Base-by-base conservation (phyloP, 768 basidiomycete genomes). In the Lactarius pseudohatsudake region DNA sequence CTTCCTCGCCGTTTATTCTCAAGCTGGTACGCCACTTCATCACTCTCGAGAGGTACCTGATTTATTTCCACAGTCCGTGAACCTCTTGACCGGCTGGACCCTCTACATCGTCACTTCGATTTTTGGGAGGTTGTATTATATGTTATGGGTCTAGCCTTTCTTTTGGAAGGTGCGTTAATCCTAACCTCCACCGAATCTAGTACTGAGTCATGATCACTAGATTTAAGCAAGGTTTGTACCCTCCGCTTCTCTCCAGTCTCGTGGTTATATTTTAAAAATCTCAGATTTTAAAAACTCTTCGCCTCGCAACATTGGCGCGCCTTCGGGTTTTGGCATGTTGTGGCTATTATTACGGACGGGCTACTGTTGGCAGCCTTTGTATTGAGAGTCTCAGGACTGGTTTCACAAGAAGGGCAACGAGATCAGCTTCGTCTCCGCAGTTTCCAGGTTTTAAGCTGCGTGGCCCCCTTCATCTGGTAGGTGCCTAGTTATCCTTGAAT, bases 401-500 rank as follows among this genome's bases (percentile, higher is more conserved):
- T 58, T 6, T 73, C 75, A 4, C 68, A 75, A 3, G 78, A 72
- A 26, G 77, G 73, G 3, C 77, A 81, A 67, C 64, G 76, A 61
- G 76, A 78, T 22, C 72, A 74, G 30, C 71, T 85, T 66, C 81
- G 82, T 61, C 69, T 93, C 18, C 81, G 76, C 65, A 96, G 94
- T 75, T 98, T 97, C 78, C 94, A 96, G 73, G 83, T 93, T 34
- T 78, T 97, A 45, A 92, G 92, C 78, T 94, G 89, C 76, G 93
- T 91, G 7, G 85, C 92, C 2, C 94, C 93, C 0, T 82, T 96
- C 59, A 89, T 96, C 55, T 96, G 94, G 94, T 91, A 70, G 61
- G 87, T 76, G 26, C 22, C 41, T 40, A 8, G 7, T 41, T 32
- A 11, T 22, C 50, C 16, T 57, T 45, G 43, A 40, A 22, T 56